These are phyloP conservation scores for Phytomonas francai DNA, from an alignment of 208 protist species.

Conservation along the genomic window DNA sequence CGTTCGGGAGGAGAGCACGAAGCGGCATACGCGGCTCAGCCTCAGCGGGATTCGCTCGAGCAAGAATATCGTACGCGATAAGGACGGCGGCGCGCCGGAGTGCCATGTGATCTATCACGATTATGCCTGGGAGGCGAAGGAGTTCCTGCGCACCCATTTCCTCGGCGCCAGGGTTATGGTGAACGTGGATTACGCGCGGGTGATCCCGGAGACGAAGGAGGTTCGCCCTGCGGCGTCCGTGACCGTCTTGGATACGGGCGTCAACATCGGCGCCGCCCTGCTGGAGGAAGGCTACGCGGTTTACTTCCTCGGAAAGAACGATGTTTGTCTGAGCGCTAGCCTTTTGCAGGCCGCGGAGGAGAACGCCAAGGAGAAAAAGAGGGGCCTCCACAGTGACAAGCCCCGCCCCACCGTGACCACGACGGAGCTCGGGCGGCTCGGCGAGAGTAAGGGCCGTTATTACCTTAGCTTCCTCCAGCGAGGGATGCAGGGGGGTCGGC, in stretches of 20 bases:
- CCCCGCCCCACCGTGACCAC: conserved; percentile 39
- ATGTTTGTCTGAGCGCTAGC: conserved; percentile 51
- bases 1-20: conserved; percentile 41
- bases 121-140: conserved; percentile 83
- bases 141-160: conserved; percentile 75
- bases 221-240: conserved; percentile 61
- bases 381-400: conserved; percentile 42
- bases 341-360: conserved; percentile 59
- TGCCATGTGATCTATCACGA: conserved; percentile 79
- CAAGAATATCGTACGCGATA: conserved; percentile 75
- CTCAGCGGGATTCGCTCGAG: conserved; percentile 73
- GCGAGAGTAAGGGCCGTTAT: conserved; percentile 66
- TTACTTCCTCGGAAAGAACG: conserved; percentile 74
- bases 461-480: conserved; percentile 87
- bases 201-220: conserved; percentile 79
- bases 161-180: conserved; percentile 74
- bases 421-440: conserved; percentile 77
- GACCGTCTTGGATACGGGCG: conserved; percentile 40
- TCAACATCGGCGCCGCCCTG: conserved; percentile 63
- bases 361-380: conserved; percentile 27
- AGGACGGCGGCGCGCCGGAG: conserved; percentile 71
- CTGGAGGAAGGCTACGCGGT: conserved; percentile 73
- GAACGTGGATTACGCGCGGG: conserved; percentile 67
- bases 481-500: conserved; percentile 79
- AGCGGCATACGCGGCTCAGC: conserved; percentile 50